These are phyloP conservation scores for Paraconiothyrium sp. DNA, from an alignment of 2,329 filamentous ascomycete genomes.

Conservation along the genomic window DNA sequence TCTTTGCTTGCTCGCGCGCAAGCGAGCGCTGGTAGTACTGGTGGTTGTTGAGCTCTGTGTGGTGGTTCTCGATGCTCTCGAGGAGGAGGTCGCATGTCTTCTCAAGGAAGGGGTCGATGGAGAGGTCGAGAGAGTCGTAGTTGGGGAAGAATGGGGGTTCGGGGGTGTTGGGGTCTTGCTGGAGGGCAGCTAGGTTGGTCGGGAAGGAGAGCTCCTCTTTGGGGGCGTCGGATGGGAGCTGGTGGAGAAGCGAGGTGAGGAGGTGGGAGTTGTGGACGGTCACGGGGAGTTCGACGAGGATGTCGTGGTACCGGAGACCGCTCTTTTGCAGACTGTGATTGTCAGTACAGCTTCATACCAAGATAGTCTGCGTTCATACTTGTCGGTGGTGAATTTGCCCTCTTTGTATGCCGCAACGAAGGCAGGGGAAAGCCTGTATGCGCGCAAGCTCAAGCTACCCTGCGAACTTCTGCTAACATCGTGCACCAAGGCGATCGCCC, in stretches of 20 bases:
- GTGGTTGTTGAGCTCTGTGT: constrained; percentile 99
- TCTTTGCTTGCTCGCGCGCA: constrained; percentile 94
- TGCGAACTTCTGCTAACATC: constrained; percentile 95
- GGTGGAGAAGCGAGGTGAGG: constrained; percentile 93
- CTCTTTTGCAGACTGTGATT: constrained; percentile 84
- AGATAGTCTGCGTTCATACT: constrained; percentile 72
- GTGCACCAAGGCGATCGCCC: constrained; percentile 88
- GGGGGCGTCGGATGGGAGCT: constrained; percentile 76
- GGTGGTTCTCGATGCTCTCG: constrained; percentile 96
- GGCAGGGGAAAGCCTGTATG: constrained; percentile 85
- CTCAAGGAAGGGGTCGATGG: constrained; percentile 96
- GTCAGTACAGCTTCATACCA: constrained; percentile 21
- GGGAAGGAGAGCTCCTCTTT: constrained; percentile 78
- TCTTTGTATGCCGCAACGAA: constrained; percentile 96
- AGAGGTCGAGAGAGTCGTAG: constrained; percentile 87
- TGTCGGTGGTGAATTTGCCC: constrained; percentile 96
- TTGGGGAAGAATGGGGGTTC: constrained; percentile 81
- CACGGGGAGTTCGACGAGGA: constrained; percentile 89
- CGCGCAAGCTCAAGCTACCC: constrained; percentile 86
- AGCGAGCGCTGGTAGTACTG: constrained; percentile 96
- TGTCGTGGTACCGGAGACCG: constrained; percentile 91
- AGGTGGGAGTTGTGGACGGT: constrained; percentile 96
- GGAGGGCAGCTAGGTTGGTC: constrained; percentile 79
- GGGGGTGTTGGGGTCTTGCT: constrained; percentile 67
- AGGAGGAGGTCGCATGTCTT: constrained; percentile 97